phyloP scores from a whole-genome alignment of 2,329 filamentous ascomycete species.

The Hypoxylon sp. region DNA sequence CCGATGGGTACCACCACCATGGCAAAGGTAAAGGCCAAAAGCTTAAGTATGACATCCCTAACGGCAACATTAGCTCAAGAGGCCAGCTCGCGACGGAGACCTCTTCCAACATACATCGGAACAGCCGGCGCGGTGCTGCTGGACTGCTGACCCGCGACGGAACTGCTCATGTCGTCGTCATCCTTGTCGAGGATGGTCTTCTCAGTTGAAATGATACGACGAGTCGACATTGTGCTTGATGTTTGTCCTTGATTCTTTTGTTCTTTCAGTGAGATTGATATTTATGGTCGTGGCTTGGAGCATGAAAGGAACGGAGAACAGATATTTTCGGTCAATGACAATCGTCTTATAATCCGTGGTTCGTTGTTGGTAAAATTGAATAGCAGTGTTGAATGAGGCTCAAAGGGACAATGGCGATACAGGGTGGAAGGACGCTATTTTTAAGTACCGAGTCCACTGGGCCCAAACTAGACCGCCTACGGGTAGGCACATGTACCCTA shows the following conservation, averaged over 20 bases:
- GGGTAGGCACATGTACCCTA: neutral
- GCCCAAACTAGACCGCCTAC: too few species aligned
- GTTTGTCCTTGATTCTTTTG: neutral
- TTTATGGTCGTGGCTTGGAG: neutral
- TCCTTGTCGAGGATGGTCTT: conserved; percentile 72
- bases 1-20: conserved; percentile 90
- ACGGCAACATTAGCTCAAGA: conserved; percentile 7
- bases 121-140: conserved; percentile 80
- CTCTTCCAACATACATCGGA: conserved; percentile 69
- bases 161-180: conserved; percentile 53
- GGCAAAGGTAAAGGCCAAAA: conserved; percentile 87
- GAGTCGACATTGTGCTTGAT: conserved; percentile 68
- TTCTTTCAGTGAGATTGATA: neutral
- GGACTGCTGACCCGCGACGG: conserved; percentile 62
- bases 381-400: conserved; percentile 16
- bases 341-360: conserved; percentile 18
- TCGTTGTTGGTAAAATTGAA: neutral
- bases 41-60: conserved; percentile 86
- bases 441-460: too few species aligned
- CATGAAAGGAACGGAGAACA: neutral
- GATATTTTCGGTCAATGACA: neutral
- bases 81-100: conserved; percentile 31
- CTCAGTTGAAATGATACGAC: conserved; percentile 70
- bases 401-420: conserved; percentile 10
- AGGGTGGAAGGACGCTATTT: too few species aligned